Conservation (phyloP, 331 rosid species). For the Pyracantha coccinea region DNA sequence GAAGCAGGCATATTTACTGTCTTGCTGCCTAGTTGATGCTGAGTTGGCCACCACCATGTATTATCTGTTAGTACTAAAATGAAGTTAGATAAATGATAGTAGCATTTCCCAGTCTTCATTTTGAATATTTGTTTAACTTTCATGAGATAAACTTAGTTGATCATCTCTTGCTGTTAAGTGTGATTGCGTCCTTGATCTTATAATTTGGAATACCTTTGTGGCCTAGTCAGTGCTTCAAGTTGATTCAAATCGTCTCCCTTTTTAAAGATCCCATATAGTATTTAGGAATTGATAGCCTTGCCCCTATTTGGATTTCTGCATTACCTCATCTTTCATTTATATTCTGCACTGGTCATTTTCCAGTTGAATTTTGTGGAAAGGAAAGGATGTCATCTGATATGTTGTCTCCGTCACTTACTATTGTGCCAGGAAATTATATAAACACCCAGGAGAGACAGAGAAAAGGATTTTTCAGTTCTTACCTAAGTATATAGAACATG, state of each 20-base stretch:
- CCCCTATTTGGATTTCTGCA: not conserved
- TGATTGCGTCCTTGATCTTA: not conserved
- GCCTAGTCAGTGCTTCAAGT: too few species aligned
- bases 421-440: slow-evolving; percentile 63
- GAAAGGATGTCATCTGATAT: not conserved
- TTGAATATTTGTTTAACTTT: not conserved
- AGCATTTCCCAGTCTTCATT: not conserved
- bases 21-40: not conserved
- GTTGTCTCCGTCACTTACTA: not conserved
- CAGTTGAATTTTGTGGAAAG: not conserved
- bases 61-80: not conserved
- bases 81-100: not conserved
- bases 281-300: not conserved
- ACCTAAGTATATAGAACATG: slow-evolving; percentile 53
- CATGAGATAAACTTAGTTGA: not conserved
- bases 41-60: not conserved
- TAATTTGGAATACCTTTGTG: too few species aligned
- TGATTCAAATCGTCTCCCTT: too few species aligned
- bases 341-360: not conserved
- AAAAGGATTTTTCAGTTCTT: slow-evolving; percentile 56
- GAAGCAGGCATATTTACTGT: not conserved
- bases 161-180: not conserved
- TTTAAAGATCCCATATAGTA: too few species aligned
- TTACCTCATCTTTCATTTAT: not conserved
- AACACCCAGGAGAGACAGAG: slow-evolving; percentile 61